phyloP scores from a whole-genome alignment of 2,329 filamentous ascomycete species.

The Aspergillus neoniger region DNA sequence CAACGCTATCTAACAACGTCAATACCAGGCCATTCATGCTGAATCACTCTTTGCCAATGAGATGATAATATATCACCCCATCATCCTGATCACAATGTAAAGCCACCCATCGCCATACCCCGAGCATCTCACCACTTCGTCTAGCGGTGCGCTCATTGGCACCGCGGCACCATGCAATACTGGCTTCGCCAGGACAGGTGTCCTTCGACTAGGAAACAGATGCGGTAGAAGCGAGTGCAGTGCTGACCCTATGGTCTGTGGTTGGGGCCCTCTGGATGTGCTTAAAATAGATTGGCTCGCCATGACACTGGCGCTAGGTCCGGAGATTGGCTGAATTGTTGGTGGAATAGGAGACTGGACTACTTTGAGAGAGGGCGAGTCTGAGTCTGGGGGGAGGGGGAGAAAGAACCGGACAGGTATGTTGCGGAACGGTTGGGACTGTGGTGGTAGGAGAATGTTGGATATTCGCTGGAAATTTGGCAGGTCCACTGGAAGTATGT shows the following conservation, averaged over 20 bases:
- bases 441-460: slow-evolving; percentile 69
- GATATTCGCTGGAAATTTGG: slow-evolving; percentile 72
- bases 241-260: slow-evolving; percentile 73
- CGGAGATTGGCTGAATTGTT: slow-evolving; percentile 32
- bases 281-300: slow-evolving; percentile 25
- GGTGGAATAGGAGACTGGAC: slow-evolving; percentile 74
- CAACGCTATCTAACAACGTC: not conserved
- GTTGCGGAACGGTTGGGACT: slow-evolving; percentile 71
- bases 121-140: slow-evolving; percentile 78
- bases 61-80: slow-evolving; percentile 44
- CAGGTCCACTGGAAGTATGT: slow-evolving; percentile 63
- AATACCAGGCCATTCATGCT: not conserved
- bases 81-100: slow-evolving; percentile 75
- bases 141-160: slow-evolving; percentile 76
- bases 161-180: slow-evolving; percentile 83
- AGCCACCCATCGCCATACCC: slow-evolving; percentile 93
- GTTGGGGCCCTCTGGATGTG: slow-evolving; percentile 45
- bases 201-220: slow-evolving; percentile 83
- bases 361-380: slow-evolving; percentile 58
- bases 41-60: not conserved
- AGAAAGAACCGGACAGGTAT: slow-evolving; percentile 90
- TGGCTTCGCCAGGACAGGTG: slow-evolving; percentile 78
- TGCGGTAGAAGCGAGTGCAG: slow-evolving; percentile 74
- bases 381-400: slow-evolving; percentile 61
- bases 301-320: slow-evolving; percentile 21